Evolutionary conservation across 1,284 basidiomycete species (phyloP), one percentile per base, ranked within the genome.

Genomic region (Ceratobasidium sp.): DNA sequence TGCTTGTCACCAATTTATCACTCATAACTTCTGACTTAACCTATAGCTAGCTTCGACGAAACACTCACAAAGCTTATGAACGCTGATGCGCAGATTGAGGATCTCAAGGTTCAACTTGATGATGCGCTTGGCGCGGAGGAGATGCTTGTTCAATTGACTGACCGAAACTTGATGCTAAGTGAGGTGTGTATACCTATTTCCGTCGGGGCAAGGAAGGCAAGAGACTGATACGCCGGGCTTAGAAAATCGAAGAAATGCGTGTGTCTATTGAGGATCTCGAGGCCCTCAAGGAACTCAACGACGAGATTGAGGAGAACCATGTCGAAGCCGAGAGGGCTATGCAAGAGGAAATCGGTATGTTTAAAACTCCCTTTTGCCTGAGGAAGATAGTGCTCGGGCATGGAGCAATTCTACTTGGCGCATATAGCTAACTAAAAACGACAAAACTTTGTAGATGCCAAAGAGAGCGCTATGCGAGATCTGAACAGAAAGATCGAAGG

Each of bases 241-340:
- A 93, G 94, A 97, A 93, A 88, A 94, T 98, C 76, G 97, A 98
- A 79, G 95, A 98, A 82, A 96, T 98, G 91, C 88, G 92, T 5
- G 91, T 94, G 70, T 94, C 93, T 0, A 95, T 98, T 64, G 97
- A 98, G 79, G 97, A 99, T 79, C 88, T 98, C 16, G 97, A 99
- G 79, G 90, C 96, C 14, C 87, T 99, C 63, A 95, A 96, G 80
- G 96, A 98, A 78, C 90, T 99, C 70, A 95, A 91, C 76, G 97
- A 99, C 77, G 98, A 99, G 82, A 87, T 99, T 1, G 98, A 99
- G 81, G 97, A 99, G 82, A 95, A 94, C 78, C 97, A 99, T 77
- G 81, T 94, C 7, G 97, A 98, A 81, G 95, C 95, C 0, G 97
- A 98, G 82, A 95, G 94, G 81, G 89, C 92, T 49, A 83, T 99